phyloP scores from a whole-genome alignment of 129 eudicot genomes.

The Apium graveolens region DNA sequence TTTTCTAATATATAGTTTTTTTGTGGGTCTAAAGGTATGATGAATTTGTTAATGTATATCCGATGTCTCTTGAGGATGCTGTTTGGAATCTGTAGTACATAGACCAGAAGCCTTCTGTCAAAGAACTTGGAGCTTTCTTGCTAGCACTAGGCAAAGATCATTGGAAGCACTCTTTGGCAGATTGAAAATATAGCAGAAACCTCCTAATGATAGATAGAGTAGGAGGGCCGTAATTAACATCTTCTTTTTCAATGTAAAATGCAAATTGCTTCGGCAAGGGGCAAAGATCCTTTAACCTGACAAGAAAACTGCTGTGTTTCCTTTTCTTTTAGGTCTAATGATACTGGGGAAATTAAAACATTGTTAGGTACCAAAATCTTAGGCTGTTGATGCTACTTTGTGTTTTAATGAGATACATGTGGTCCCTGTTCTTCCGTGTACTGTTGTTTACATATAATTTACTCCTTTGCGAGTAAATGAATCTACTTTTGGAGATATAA shows the following conservation, averaged over 20 bases:
- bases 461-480: neutral
- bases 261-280: constrained; percentile 11
- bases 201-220: neutral
- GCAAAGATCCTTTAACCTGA: neutral
- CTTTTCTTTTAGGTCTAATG: neutral
- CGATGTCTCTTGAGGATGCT: neutral
- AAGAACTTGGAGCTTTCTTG: neutral
- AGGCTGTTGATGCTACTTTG: constrained; percentile 1
- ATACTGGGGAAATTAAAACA: neutral
- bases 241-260: neutral
- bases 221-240: neutral
- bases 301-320: neutral
- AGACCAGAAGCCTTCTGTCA: neutral
- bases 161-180: constrained; percentile 8
- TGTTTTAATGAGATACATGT: neutral
- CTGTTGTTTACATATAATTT: neutral
- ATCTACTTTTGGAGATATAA: neutral
- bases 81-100: constrained; percentile 5
- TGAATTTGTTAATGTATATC: constrained; percentile 3
- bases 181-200: neutral
- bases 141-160: neutral
- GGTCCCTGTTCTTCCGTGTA: neutral
- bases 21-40: constrained; percentile 18
- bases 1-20: neutral
- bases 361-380: neutral